Conservation (phyloP, 2,329 filamentous ascomycete genomes). For the Trichoderma guizhouense region DNA sequence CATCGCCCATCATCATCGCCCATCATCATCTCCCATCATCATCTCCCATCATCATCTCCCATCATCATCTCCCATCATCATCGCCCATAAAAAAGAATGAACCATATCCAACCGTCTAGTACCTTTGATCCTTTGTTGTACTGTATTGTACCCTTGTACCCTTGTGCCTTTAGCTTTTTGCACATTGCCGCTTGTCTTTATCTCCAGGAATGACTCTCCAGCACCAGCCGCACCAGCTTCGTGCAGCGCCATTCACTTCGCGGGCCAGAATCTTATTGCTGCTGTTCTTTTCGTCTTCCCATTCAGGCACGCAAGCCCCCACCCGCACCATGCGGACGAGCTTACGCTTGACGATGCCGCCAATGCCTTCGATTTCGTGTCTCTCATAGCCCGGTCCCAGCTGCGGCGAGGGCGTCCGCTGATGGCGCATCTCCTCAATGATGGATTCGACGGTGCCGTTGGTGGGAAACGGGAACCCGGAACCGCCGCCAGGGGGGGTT, state of each 20-base stretch:
- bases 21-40: no score
- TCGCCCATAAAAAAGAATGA: background rate
- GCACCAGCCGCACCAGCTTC: constrained; percentile 95
- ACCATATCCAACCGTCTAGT: constrained; percentile 1
- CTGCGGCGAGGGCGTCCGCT: constrained; percentile 47
- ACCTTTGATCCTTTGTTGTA: background rate
- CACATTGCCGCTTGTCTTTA: constrained; percentile 37
- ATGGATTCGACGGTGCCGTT: constrained; percentile 26
- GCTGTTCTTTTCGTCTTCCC: constrained; percentile 67
- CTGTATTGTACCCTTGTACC: background rate
- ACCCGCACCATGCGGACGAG: constrained; percentile 78
- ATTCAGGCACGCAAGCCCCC: constrained; percentile 81
- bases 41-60: no score
- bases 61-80: no score
- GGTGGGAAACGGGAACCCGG: constrained; percentile 21
- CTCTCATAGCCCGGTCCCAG: constrained; percentile 71
- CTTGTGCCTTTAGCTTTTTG: constrained; percentile 8
- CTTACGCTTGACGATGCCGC: constrained; percentile 83
- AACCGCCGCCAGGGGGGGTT: constrained; percentile 21
- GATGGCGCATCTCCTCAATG: constrained; percentile 32
- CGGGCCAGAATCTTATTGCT: constrained; percentile 59
- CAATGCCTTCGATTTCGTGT: constrained; percentile 89
- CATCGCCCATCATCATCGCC: no score
- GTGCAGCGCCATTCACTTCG: constrained; percentile 64
- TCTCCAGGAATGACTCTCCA: constrained; percentile 65